Evolutionary conservation across 2,329 filamentous ascomycete species (phyloP).

Genomic region (Sarocladium oryzae): DNA sequence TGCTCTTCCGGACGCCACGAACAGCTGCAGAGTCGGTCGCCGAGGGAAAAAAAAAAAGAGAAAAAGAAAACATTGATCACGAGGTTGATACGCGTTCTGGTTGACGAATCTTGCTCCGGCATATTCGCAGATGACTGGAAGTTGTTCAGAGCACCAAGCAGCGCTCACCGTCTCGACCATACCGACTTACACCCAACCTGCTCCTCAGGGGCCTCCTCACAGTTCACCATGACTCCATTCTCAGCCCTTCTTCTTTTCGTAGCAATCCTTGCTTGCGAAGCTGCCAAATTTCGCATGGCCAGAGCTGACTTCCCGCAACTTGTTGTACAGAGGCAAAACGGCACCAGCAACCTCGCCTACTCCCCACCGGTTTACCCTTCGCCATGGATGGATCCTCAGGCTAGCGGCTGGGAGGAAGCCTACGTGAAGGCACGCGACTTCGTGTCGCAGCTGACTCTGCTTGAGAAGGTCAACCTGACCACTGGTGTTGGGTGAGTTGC

Average conservation of each 20-base stretch:
- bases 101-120: neutral
- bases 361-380: constrained; percentile 70
- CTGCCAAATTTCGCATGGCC: neutral
- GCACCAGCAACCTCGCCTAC: constrained; percentile 22
- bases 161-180: neutral
- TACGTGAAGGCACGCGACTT: constrained; percentile 71
- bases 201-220: neutral
- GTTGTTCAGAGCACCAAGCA: neutral
- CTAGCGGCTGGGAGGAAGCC: constrained; percentile 66
- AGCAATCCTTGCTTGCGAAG: neutral
- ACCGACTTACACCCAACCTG: neutral
- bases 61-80: neutral
- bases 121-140: neutral
- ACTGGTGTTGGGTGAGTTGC: constrained; percentile 74
- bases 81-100: no score
- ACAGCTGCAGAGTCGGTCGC: neutral
- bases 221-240: no score
- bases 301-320: constrained; percentile 2
- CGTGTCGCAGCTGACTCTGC: constrained; percentile 73
- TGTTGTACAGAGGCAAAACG: constrained; percentile 6
- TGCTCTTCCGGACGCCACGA: neutral
- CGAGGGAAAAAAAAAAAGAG: no score
- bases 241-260: neutral
- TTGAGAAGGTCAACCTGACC: constrained; percentile 92
- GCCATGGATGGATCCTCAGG: constrained; percentile 74